These are phyloP conservation scores for Teunomyces barrocoloradensis DNA, from an alignment of 805 yeast species.

Conservation along the genomic window DNA sequence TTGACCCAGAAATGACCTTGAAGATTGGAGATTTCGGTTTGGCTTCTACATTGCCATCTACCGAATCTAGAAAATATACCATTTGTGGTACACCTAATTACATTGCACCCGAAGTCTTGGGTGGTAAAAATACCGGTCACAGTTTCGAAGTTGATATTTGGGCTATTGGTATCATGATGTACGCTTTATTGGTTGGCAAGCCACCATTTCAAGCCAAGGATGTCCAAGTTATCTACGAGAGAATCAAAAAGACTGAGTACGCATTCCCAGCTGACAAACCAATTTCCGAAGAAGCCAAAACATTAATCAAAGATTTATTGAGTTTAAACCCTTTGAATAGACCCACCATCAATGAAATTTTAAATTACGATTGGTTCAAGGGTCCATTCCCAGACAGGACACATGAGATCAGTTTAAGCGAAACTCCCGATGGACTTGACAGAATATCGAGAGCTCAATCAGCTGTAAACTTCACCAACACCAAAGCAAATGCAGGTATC, in stretches of 20 bases:
- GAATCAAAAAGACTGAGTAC: constrained; percentile 82
- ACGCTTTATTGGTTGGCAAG: constrained; percentile 86
- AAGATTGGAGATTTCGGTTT: constrained; percentile 98
- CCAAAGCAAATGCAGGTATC: constrained; percentile 65
- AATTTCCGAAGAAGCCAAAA: constrained; percentile 69
- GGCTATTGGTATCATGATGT: constrained; percentile 97
- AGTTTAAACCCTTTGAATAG: constrained; percentile 76
- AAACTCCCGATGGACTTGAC: constrained; percentile 57
- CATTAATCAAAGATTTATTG: constrained; percentile 69
- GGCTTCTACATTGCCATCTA: constrained; percentile 83
- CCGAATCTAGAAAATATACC: constrained; percentile 76
- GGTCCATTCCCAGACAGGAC: constrained; percentile 79
- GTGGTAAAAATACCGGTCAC: constrained; percentile 85
- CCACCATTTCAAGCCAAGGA: constrained; percentile 98
- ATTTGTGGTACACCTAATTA: constrained; percentile 99
- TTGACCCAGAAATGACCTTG: constrained; percentile 89
- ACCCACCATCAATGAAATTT: constrained; percentile 75
- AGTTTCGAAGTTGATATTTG: constrained; percentile 94
- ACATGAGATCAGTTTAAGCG: constrained; percentile 58
- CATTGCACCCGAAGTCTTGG: constrained; percentile 95
- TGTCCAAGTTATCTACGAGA: constrained; percentile 85
- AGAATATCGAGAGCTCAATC: constrained; percentile 60
- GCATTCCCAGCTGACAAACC: constrained; percentile 70
- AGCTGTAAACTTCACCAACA: constrained; percentile 60
- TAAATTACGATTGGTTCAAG: constrained; percentile 82